Percentiles rank a stretch among this genome's conserved stretches.
These are phyloP conservation scores for Neofusicoccum sp. DNA, from an alignment of 2,329 filamentous ascomycete species.

Conservation along the genomic window DNA sequence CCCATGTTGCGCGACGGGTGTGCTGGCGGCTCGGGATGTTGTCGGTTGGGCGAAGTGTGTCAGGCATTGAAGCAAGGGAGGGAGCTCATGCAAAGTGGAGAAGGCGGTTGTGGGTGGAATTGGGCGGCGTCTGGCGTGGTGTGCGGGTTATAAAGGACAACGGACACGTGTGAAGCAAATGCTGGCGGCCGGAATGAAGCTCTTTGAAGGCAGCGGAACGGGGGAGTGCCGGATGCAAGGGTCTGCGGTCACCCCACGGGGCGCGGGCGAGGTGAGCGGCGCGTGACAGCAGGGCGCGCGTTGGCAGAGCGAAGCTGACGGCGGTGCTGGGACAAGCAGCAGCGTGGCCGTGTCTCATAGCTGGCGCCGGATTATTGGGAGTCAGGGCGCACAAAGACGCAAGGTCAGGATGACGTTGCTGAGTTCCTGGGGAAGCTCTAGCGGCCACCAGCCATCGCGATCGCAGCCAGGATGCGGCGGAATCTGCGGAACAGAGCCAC, in stretches of 20 bases:
- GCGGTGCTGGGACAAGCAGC: not conserved
- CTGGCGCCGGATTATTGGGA: not conserved
- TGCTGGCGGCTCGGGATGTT: not conserved
- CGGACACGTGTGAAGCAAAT: slow-evolving; percentile 8
- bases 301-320: not conserved
- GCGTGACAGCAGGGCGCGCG: not conserved
- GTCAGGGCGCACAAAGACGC: not conserved
- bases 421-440: slow-evolving; percentile 6
- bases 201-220: not conserved
- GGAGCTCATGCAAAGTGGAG: not conserved
- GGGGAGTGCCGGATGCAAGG: slow-evolving; percentile 1
- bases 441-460: not conserved
- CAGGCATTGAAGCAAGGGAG: slow-evolving; percentile 9
- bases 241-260: slow-evolving; percentile 2
- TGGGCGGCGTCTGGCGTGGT: not conserved
- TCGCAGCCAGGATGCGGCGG: slow-evolving; percentile 11
- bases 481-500: slow-evolving; percentile 1
- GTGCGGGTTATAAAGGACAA: not conserved
- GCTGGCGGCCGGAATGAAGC: not conserved
- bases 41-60: slow-evolving; percentile 7
- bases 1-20: slow-evolving; percentile 14
- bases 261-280: not conserved
- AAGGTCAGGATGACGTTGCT: slow-evolving; percentile 7
- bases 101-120: not conserved
- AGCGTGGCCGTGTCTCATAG: slow-evolving; percentile 5